Conservation (phyloP, 2,329 filamentous ascomycete species). For the Ophiobolus disseminans region DNA sequence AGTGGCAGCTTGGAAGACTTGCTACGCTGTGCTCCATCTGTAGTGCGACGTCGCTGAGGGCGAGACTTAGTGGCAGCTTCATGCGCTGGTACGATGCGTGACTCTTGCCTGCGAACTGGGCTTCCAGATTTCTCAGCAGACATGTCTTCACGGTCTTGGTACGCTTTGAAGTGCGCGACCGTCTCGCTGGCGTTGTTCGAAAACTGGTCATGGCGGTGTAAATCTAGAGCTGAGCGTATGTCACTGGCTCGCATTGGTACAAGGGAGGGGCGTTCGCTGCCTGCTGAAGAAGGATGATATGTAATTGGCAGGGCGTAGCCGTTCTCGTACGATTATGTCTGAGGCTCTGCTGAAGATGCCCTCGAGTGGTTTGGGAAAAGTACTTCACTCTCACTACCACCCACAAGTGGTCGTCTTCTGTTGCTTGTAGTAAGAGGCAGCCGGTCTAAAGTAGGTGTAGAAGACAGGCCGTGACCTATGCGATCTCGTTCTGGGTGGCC, state of each 20-base stretch:
- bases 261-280: not conserved
- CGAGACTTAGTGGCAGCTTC: not conserved
- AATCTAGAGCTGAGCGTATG: not conserved
- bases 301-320: not conserved
- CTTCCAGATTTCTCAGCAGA: not conserved
- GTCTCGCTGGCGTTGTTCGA: constrained; percentile 4
- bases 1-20: constrained; percentile 50
- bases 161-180: constrained; percentile 7
- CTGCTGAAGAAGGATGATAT: not conserved
- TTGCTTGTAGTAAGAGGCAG: not conserved
- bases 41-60: constrained; percentile 10
- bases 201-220: not conserved
- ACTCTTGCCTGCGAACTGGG: not conserved
- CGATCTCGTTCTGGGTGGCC: too few relatives aligned
- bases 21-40: constrained; percentile 26
- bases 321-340: constrained; percentile 1
- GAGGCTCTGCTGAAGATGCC: too few relatives aligned
- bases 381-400: too few relatives aligned
- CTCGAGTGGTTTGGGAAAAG: too few relatives aligned
- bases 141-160: not conserved
- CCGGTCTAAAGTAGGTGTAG: too few relatives aligned
- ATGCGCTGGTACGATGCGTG: not conserved
- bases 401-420: too few relatives aligned
- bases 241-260: not conserved
- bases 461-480: too few relatives aligned